phyloP scores from a whole-genome alignment of 1,139 yeast genomes.

The Yamadazyma mexicana region DNA sequence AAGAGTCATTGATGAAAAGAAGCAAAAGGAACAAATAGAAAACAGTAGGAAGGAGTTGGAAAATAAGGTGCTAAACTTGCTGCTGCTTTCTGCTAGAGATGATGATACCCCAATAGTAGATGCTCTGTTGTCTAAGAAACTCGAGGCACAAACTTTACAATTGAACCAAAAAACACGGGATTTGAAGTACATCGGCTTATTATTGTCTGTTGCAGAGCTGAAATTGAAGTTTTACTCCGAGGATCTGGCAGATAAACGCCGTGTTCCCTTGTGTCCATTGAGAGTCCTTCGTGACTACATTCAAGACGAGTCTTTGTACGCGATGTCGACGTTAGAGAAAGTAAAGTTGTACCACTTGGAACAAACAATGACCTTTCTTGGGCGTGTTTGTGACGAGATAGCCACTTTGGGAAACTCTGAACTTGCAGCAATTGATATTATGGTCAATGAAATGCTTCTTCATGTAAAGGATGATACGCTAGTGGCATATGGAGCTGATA shows the following conservation, averaged over 20 bases:
- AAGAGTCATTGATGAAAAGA: background rate
- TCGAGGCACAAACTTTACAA: constrained; percentile 8
- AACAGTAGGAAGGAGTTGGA: background rate
- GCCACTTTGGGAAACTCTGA: background rate
- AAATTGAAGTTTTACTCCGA: constrained; percentile 1
- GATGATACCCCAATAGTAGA: background rate
- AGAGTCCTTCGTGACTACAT: background rate
- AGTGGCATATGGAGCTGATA: background rate
- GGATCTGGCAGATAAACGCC: background rate
- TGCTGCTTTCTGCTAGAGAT: background rate
- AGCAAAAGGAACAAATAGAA: background rate
- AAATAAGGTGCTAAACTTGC: background rate
- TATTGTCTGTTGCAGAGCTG: constrained; percentile 4
- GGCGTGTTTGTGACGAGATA: background rate
- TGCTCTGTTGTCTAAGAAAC: constrained; percentile 4
- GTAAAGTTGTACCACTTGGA: background rate
- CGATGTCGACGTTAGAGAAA: background rate
- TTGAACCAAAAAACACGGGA: constrained; percentile 8
- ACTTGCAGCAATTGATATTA: background rate
- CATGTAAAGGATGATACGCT: background rate
- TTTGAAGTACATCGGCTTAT: constrained; percentile 3
- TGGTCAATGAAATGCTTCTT: background rate
- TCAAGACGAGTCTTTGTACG: background rate
- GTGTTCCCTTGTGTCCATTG: background rate
- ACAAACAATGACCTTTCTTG: background rate